Conservation (phyloP, 2,329 filamentous ascomycete species). For the Talaromyces rugulosus region DNA sequence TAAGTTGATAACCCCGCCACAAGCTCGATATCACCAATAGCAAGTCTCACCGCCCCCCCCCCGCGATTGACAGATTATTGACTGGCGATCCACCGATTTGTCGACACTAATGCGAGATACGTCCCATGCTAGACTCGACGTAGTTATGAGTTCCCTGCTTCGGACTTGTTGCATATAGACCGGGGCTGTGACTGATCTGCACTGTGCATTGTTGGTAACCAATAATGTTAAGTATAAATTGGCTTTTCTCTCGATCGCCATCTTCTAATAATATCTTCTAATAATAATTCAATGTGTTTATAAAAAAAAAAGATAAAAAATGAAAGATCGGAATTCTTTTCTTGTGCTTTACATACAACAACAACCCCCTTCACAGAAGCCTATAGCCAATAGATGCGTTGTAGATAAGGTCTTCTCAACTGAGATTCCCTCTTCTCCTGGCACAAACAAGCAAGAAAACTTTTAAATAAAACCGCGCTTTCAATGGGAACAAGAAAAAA, state of each 20-base stretch:
- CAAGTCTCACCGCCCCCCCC: not conserved
- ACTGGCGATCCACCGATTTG: not conserved
- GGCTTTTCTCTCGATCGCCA: not conserved
- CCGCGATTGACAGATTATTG: not conserved
- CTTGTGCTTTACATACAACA: slow-evolving; percentile 5
- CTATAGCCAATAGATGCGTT: slow-evolving; percentile 5
- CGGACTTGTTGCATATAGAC: not conserved
- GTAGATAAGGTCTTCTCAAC: not conserved
- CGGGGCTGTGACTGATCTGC: not conserved
- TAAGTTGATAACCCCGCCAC: not conserved
- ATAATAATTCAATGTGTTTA: not conserved
- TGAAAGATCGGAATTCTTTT: slow-evolving; percentile 2
- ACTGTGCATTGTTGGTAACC: not conserved
- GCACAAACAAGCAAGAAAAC: not conserved
- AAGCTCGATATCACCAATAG: not conserved
- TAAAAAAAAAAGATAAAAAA: not conserved
- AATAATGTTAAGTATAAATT: not conserved
- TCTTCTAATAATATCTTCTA: not conserved
- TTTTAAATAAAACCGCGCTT: slow-evolving; percentile 1
- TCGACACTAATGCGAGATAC: not conserved
- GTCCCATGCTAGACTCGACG: not conserved
- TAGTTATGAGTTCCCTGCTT: not conserved
- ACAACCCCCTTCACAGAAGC: not conserved
- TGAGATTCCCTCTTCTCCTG: not conserved
- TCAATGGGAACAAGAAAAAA: slow-evolving; percentile 5